Evolutionary conservation across 2,329 filamentous ascomycete species (phyloP).

Genomic region (Zasmidium citrigriseum): DNA sequence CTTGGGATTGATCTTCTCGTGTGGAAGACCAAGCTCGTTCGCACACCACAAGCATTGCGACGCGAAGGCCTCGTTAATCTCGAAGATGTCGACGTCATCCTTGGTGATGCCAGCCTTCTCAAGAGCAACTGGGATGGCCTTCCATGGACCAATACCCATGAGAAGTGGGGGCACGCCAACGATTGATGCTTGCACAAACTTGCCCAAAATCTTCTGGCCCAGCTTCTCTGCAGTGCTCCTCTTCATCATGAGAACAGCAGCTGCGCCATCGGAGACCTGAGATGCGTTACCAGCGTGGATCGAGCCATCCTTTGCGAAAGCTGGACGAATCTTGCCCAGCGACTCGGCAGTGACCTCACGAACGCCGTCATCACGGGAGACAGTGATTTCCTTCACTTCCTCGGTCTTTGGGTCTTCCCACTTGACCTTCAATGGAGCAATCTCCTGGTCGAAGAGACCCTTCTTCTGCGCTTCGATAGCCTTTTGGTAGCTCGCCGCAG

Average conservation of each 20-base stretch:
- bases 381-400: slow-evolving; percentile 79
- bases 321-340: slow-evolving; percentile 85
- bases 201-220: slow-evolving; percentile 86
- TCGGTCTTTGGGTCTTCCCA: slow-evolving; percentile 89
- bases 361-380: slow-evolving; percentile 84
- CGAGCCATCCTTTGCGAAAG: slow-evolving; percentile 86
- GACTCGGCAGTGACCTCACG: slow-evolving; percentile 82
- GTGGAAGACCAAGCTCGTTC: slow-evolving; percentile 79
- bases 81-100: slow-evolving; percentile 93
- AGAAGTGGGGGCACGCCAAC: slow-evolving; percentile 89
- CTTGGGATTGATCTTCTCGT: slow-evolving; percentile 94
- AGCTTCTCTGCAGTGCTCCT: slow-evolving; percentile 85
- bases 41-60: slow-evolving; percentile 92
- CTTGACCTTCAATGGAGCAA: slow-evolving; percentile 81
- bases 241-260: slow-evolving; percentile 94
- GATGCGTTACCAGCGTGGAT: slow-evolving; percentile 97
- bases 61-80: slow-evolving; percentile 99
- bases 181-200: slow-evolving; percentile 82
- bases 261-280: slow-evolving; percentile 93
- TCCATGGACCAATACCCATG: slow-evolving; percentile 95
- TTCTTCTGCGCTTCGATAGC: slow-evolving; percentile 79
- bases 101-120: slow-evolving; percentile 81
- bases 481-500: slow-evolving; percentile 89
- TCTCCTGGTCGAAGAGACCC: slow-evolving; percentile 93
- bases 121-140: slow-evolving; percentile 90